phyloP scores from a whole-genome alignment of 2,329 filamentous ascomycete genomes.

The Sphaerostilbella broomeana region DNA sequence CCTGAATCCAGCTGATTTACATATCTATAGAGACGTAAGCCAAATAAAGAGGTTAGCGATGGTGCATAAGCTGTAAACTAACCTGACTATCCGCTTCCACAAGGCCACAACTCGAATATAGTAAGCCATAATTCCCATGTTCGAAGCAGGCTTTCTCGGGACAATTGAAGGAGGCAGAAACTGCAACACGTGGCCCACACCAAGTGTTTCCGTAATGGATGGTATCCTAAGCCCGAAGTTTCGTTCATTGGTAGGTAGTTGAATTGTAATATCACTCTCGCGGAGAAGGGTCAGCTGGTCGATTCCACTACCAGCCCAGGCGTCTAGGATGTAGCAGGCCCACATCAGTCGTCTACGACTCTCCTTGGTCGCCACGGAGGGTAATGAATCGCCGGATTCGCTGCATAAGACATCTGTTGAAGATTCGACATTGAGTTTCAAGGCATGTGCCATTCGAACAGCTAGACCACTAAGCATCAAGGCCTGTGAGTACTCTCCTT shows the following conservation, averaged over 20 bases:
- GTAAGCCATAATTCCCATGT: conserved; percentile 39
- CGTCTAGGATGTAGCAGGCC: conserved; percentile 36
- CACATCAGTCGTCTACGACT: conserved; percentile 36
- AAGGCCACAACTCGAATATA: conserved; percentile 36
- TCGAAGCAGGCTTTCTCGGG: conserved; percentile 32
- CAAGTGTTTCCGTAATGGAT: conserved; percentile 34
- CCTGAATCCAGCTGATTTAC: conserved; percentile 35
- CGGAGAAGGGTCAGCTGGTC: conserved; percentile 34
- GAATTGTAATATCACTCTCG: conserved; percentile 36
- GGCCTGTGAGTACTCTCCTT: conserved; percentile 34
- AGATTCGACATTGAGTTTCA: conserved; percentile 33
- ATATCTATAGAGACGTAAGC: conserved; percentile 23
- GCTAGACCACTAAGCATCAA: conserved; percentile 36
- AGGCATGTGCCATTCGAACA: conserved; percentile 36
- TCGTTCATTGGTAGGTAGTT: conserved; percentile 34
- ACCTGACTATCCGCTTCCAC: conserved; percentile 35
- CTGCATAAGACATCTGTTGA: conserved; percentile 33
- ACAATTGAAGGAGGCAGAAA: conserved; percentile 34
- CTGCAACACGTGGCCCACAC: conserved; percentile 34
- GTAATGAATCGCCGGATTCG: conserved; percentile 23
- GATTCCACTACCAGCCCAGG: conserved; percentile 34
- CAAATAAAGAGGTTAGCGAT: too few species aligned
- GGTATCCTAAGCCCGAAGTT: conserved; percentile 36
- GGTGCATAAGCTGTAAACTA: conserved; percentile 1
- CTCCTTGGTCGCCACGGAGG: conserved; percentile 32